Base-by-base conservation (phyloP, 306 rosid species). In the Canavalia ensiformis region DNA sequence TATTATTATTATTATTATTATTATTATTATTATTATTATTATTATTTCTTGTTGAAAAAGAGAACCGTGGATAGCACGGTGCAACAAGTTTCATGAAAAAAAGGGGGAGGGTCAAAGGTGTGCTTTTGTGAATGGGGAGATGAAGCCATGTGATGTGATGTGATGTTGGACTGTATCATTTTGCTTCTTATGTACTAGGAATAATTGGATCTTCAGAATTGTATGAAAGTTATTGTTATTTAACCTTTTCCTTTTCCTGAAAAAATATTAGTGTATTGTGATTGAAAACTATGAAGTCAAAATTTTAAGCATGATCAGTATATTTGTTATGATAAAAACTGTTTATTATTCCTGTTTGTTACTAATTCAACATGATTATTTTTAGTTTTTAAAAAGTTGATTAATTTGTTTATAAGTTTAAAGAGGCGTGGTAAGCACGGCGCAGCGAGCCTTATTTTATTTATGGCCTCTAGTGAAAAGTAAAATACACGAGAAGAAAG, bases 391-490 rank as follows among this genome's bases (percentile, higher is more conserved):
- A 18, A 4, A 37, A 37, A 37, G 4, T 37, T 37, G 0, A 37
- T 37, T 37, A 37, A 37, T 37, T 54, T 73, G 6, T 31, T 31
- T 39, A 30, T 12, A 25, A 57, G 4, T 58, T 25, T 10, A 1
- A 10, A 62, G 68, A 62, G 55, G 55, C 82, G 80, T 69, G 71
- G 12, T 29, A 18, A 13, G 25, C 50, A 37, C 79, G 87, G 41
- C 25, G 25, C 60, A 12, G 25, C 8, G 0, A 10, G 8, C 25
- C 56, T 47, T 41, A 0, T 29, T 49, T 50, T 55, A 30, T 68
- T 71, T 46, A 77, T 28, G 65, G 39, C 42, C 11, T 45, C 25
- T 8, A 7, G 37, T 66, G 64, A 69, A 42, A 67, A 68, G 78
- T 58, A 34, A 12, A 6, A 58, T 45, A 59, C 82, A 55, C 66